phyloP scores from a whole-genome alignment of 2,329 filamentous ascomycete species.

The Sporothrix brasiliensis region DNA sequence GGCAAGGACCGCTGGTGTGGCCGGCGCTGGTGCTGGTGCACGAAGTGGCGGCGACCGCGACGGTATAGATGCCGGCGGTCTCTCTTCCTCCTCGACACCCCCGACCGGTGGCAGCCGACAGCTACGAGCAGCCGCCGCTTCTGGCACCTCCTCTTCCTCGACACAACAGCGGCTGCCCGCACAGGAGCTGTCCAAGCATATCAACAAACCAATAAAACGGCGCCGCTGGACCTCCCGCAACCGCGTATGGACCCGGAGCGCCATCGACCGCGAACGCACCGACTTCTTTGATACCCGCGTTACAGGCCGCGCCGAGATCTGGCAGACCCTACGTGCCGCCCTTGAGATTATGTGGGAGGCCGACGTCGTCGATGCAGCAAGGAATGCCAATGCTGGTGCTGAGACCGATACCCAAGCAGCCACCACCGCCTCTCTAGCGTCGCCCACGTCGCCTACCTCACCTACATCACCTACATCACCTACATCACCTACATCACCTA shows the following conservation, averaged over 20 bases:
- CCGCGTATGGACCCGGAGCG: conserved; percentile 68
- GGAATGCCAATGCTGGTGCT: neutral
- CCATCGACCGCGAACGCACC: conserved; percentile 69
- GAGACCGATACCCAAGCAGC: neutral
- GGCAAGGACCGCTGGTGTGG: neutral
- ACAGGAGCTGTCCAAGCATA: conserved; percentile 59
- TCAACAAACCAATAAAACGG: conserved; percentile 68
- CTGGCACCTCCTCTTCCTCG: neutral
- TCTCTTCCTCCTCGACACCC: conserved; percentile 35
- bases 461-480: neutral
- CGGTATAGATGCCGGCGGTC: conserved; percentile 25
- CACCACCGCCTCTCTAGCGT: neutral
- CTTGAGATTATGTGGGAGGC: conserved; percentile 68
- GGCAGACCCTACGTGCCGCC: conserved; percentile 72
- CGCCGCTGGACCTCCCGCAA: conserved; percentile 67
- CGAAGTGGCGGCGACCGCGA: conserved; percentile 39
- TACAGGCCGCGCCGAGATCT: conserved; percentile 74
- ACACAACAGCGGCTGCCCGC: conserved; percentile 36
- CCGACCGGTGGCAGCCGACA: conserved; percentile 18
- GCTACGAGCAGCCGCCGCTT: neutral
- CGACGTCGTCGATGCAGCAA: conserved; percentile 28
- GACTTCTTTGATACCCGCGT: conserved; percentile 93
- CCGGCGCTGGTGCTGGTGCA: conserved; percentile 36
- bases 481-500: neutral
- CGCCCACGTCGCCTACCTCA: neutral